These are phyloP conservation scores for Aureobasidium sp. DNA, from an alignment of 2,329 filamentous ascomycete genomes.

Conservation along the genomic window DNA sequence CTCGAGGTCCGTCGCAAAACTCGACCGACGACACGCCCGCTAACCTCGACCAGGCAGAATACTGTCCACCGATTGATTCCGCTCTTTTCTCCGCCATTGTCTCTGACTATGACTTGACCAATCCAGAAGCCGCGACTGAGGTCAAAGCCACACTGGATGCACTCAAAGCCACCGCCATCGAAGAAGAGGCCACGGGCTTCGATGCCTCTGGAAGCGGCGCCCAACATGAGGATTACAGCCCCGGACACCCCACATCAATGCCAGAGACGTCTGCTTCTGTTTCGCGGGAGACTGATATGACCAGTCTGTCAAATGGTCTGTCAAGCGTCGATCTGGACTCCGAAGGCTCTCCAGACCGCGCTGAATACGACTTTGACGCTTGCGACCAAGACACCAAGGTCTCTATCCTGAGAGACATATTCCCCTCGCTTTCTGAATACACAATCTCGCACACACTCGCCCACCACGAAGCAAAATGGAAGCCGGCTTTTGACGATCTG, in stretches of 20 bases:
- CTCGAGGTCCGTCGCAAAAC: constrained; percentile 13
- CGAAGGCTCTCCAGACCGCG: constrained; percentile 19
- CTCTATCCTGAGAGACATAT: constrained; percentile 57
- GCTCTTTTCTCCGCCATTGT: constrained; percentile 67
- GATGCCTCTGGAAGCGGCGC: constrained; percentile 65
- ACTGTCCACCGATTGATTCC: constrained; percentile 67
- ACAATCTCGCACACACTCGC: constrained; percentile 59
- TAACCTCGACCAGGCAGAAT: constrained; percentile 48
- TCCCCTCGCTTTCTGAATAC: constrained; percentile 55
- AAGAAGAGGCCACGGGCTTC: constrained; percentile 62
- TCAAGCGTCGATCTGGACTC: constrained; percentile 27
- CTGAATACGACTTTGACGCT: constrained; percentile 27
- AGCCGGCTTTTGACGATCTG: constrained; percentile 66
- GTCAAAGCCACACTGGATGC: constrained; percentile 54
- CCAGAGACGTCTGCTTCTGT: constrained; percentile 30
- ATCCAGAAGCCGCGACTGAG: constrained; percentile 42
- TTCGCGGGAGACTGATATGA: constrained; percentile 42
- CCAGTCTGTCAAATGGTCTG: constrained; percentile 40
- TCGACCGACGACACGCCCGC: neutral
- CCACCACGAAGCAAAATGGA: constrained; percentile 58
- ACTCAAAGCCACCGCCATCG: constrained; percentile 54
- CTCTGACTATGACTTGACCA: constrained; percentile 59
- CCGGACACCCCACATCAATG: constrained; percentile 26
- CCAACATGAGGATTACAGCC: constrained; percentile 23
- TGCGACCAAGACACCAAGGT: constrained; percentile 55